Evolutionary conservation across 805 yeast genomes (phyloP).

Genomic region (Wickerhamomyces mucosus): DNA sequence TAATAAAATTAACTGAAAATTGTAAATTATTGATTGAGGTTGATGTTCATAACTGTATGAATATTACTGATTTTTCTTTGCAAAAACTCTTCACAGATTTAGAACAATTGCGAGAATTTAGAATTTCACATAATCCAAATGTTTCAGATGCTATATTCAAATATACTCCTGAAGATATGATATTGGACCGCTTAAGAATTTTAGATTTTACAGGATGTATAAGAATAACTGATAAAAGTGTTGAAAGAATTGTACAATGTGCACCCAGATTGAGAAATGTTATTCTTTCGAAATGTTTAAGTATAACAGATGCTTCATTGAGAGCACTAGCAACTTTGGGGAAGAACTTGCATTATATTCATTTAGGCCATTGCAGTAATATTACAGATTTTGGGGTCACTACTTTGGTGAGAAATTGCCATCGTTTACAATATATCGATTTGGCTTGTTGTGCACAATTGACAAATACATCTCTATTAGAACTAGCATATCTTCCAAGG

Average conservation of each 20-base stretch:
- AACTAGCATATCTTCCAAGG: slow-evolving; percentile 66
- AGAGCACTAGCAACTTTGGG: slow-evolving; percentile 66
- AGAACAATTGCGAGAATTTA: slow-evolving; percentile 73
- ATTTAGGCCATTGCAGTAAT: slow-evolving; percentile 86
- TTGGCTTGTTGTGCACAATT: slow-evolving; percentile 89
- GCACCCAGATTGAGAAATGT: slow-evolving; percentile 88
- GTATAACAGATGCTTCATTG: slow-evolving; percentile 75
- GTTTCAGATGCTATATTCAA: slow-evolving; percentile 61
- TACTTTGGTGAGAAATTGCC: slow-evolving; percentile 64
- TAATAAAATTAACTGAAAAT: slow-evolving; percentile 49
- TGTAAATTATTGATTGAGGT: slow-evolving; percentile 83
- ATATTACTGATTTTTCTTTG: slow-evolving; percentile 57
- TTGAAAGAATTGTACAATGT: slow-evolving; percentile 56
- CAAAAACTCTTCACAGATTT: slow-evolving; percentile 47
- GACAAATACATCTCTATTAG: slow-evolving; percentile 74
- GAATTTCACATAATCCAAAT: slow-evolving; percentile 64
- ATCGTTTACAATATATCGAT: slow-evolving; percentile 84
- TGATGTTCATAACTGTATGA: slow-evolving; percentile 77
- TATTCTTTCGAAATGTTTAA: slow-evolving; percentile 80
- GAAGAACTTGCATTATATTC: slow-evolving; percentile 76
- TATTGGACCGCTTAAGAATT: slow-evolving; percentile 62
- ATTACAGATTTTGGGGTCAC: slow-evolving; percentile 86
- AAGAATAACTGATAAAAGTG: slow-evolving; percentile 69
- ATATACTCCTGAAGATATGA: slow-evolving; percentile 35
- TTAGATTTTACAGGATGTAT: slow-evolving; percentile 80